Conservation (phyloP, 2,329 filamentous ascomycete genomes). For the Talaromyces islandicus region DNA sequence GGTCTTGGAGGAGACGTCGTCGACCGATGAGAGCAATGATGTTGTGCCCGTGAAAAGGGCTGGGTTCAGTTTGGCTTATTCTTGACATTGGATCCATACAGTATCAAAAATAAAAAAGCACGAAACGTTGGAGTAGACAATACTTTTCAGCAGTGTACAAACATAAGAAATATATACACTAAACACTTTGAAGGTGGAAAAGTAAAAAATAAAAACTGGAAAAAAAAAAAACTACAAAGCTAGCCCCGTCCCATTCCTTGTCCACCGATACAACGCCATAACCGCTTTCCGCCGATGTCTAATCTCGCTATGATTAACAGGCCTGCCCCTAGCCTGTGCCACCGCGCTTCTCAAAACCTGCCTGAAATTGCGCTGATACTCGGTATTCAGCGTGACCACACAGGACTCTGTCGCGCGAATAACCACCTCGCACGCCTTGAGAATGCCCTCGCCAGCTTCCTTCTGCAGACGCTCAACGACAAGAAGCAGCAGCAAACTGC, state of each 20-base stretch:
- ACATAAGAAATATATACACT: too few relatives aligned
- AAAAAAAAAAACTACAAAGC: slow-evolving; percentile 40
- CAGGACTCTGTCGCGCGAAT: slow-evolving; percentile 88
- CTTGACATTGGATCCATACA: not conserved
- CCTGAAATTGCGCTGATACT: slow-evolving; percentile 93
- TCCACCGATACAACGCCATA: slow-evolving; percentile 82
- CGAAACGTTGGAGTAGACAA: not conserved
- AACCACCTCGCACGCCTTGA: slow-evolving; percentile 86
- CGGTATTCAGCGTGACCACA: slow-evolving; percentile 83
- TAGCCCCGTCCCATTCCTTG: slow-evolving; percentile 79
- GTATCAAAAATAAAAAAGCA: not conserved
- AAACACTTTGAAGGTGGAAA: too few relatives aligned
- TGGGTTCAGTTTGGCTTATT: slow-evolving; percentile 6
- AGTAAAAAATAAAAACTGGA: not conserved
- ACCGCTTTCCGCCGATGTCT: slow-evolving; percentile 79
- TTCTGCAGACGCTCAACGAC: slow-evolving; percentile 85
- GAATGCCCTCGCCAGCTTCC: slow-evolving; percentile 78
- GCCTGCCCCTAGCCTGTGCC: slow-evolving; percentile 76
- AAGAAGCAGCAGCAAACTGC: slow-evolving; percentile 77
- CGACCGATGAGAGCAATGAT: not conserved
- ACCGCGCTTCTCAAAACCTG: slow-evolving; percentile 92
- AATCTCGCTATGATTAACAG: slow-evolving; percentile 79
- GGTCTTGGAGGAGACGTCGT: slow-evolving; percentile 23
- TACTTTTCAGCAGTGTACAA: not conserved
- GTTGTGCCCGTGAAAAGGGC: not conserved